Conservation (phyloP, 257 asterid genomes). For the Solanum pinnatisectum region DNA sequence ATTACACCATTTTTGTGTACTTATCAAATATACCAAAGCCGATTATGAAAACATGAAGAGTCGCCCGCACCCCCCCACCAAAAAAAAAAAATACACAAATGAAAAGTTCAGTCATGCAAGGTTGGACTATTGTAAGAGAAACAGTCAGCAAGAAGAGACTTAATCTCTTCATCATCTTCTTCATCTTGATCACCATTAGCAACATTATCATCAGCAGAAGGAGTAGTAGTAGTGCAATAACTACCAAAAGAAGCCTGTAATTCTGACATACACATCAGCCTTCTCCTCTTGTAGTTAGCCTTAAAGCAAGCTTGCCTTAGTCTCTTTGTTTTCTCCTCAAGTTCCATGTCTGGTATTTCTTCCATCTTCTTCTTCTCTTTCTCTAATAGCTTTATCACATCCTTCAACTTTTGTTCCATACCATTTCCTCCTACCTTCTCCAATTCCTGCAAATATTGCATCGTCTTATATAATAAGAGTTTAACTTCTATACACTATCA, state of each 20-base stretch:
- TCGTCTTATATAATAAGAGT: background rate
- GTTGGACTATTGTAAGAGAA: slow-evolving; percentile 12
- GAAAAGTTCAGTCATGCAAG: background rate
- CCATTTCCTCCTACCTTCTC: slow-evolving; percentile 29
- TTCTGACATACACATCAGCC: slow-evolving; percentile 17
- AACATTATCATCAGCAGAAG: background rate
- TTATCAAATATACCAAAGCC: no score
- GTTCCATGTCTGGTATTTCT: slow-evolving; percentile 41
- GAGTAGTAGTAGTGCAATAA: background rate
- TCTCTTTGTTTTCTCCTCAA: slow-evolving; percentile 52
- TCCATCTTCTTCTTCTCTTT: slow-evolving; percentile 35
- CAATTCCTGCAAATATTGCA: slow-evolving; percentile 26
- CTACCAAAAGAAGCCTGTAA: background rate
- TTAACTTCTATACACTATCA: background rate
- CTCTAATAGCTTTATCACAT: slow-evolving; percentile 27
- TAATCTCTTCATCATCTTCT: slow-evolving; percentile 24
- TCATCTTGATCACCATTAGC: background rate
- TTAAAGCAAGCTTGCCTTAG: slow-evolving; percentile 51
- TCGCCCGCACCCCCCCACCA: no score
- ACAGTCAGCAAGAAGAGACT: slow-evolving; percentile 26
- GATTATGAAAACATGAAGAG: no score
- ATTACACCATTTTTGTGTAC: no score
- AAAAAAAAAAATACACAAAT: no score
- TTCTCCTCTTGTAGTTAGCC: slow-evolving; percentile 58
- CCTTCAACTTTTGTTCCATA: slow-evolving; percentile 22